Evolutionary conservation across 1,139 yeast species (phyloP).

Genomic region (Taphrina pruni): DNA sequence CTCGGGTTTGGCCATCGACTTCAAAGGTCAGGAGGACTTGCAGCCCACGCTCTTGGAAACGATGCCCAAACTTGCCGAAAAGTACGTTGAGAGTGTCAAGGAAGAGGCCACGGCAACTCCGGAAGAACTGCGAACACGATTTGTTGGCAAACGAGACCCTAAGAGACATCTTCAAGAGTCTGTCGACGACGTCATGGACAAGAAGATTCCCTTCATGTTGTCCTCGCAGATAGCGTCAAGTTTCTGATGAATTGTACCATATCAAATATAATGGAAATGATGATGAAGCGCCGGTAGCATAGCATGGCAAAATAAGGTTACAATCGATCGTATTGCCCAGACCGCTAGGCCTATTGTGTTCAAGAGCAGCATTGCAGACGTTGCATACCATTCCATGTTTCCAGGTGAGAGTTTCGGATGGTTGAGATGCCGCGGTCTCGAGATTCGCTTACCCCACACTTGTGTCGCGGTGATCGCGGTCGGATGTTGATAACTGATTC

Average conservation of each 20-base stretch:
- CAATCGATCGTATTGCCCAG: too few relatives aligned
- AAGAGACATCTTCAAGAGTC: constrained; percentile 94
- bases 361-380: too few relatives aligned
- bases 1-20: constrained; percentile 84
- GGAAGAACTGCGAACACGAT: constrained; percentile 90
- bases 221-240: constrained; percentile 86
- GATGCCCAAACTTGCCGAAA: constrained; percentile 89
- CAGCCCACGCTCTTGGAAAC: constrained; percentile 74
- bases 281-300: neutral
- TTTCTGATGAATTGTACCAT: constrained; percentile 5
- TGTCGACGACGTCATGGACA: constrained; percentile 84
- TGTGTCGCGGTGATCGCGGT: too few relatives aligned
- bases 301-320: too few relatives aligned
- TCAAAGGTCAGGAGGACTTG: constrained; percentile 74
- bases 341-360: too few relatives aligned
- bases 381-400: too few relatives aligned
- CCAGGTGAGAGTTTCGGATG: too few relatives aligned
- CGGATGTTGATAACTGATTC: too few relatives aligned
- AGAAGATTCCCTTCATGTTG: constrained; percentile 82
- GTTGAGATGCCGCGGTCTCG: too few relatives aligned
- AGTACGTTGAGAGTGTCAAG: constrained; percentile 85
- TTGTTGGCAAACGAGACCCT: constrained; percentile 98
- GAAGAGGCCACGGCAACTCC: constrained; percentile 90
- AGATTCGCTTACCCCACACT: too few relatives aligned
- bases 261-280: neutral